Percentiles rank a stretch among this genome's conserved stretches.
Conservation (phyloP, 1,139 yeast genomes). For the Blastobotrys proliferans region DNA sequence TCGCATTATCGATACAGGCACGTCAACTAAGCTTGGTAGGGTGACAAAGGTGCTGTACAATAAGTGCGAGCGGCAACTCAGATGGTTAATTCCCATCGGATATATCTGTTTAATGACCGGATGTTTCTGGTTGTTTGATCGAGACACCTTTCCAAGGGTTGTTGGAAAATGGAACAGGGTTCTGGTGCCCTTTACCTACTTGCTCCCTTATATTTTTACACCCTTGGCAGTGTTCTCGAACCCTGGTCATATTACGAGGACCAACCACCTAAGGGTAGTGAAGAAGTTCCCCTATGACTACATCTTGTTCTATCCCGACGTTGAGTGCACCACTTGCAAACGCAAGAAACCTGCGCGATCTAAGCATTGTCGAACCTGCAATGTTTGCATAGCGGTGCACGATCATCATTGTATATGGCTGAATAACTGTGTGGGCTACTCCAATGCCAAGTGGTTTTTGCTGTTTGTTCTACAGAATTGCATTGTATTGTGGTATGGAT, state of each 20-base stretch:
- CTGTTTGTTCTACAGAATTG: constrained; percentile 55
- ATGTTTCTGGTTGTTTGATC: constrained; percentile 48
- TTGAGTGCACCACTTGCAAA: constrained; percentile 56
- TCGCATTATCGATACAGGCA: constrained; percentile 2
- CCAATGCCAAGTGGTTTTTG: constrained; percentile 70
- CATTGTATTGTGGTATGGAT: constrained; percentile 60
- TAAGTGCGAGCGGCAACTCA: constrained; percentile 10
- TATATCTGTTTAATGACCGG: constrained; percentile 43
- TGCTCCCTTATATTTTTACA: constrained; percentile 42
- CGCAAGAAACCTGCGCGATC: constrained; percentile 79
- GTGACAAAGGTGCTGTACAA: background rate
- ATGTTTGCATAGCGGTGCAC: constrained; percentile 57
- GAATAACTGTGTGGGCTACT: constrained; percentile 81
- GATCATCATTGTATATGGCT: constrained; percentile 98
- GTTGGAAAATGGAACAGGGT: background rate
- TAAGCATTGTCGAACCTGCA: constrained; percentile 80
- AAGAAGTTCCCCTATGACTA: constrained; percentile 46
- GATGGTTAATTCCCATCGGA: constrained; percentile 46
- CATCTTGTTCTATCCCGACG: constrained; percentile 50
- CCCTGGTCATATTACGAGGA: constrained; percentile 48
- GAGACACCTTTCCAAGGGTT: constrained; percentile 32
- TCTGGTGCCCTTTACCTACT: background rate
- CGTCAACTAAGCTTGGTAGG: background rate
- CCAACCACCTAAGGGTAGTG: constrained; percentile 28
- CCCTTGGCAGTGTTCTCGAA: constrained; percentile 47